Conservation (phyloP, 805 yeast species). For the Cyberlindnera bimundalis region DNA sequence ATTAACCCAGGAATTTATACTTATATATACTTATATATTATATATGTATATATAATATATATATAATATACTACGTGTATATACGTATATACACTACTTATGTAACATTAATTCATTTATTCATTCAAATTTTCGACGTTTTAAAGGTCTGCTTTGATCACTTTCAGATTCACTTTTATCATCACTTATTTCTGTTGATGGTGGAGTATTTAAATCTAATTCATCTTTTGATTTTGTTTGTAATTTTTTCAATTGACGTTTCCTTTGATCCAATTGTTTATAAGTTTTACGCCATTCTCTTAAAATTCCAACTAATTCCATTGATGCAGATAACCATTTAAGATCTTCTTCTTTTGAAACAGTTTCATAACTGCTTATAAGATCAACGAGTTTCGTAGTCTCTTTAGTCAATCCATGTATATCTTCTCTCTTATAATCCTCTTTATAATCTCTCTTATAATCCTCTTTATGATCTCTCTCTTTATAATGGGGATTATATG, state of each 20-base stretch:
- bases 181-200: constrained; percentile 8
- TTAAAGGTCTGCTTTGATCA: constrained; percentile 3
- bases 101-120: neutral
- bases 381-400: neutral
- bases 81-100: no score
- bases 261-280: constrained; percentile 27
- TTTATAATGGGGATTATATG: constrained; percentile 7
- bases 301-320: constrained; percentile 13
- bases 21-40: no score
- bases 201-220: neutral
- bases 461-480: no score
- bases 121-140: constrained; percentile 6
- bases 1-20: no score
- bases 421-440: neutral
- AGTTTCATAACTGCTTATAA: neutral
- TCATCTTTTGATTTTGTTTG: neutral
- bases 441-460: no score
- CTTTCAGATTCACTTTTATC: constrained; percentile 13
- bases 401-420: neutral
- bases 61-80: no score
- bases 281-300: constrained; percentile 26
- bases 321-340: constrained; percentile 19
- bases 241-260: constrained; percentile 22
- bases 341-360: constrained; percentile 14
- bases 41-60: no score